These are phyloP conservation scores for Phaeosphaeria sp. DNA, from an alignment of 2,329 filamentous ascomycete genomes.

Conservation along the genomic window DNA sequence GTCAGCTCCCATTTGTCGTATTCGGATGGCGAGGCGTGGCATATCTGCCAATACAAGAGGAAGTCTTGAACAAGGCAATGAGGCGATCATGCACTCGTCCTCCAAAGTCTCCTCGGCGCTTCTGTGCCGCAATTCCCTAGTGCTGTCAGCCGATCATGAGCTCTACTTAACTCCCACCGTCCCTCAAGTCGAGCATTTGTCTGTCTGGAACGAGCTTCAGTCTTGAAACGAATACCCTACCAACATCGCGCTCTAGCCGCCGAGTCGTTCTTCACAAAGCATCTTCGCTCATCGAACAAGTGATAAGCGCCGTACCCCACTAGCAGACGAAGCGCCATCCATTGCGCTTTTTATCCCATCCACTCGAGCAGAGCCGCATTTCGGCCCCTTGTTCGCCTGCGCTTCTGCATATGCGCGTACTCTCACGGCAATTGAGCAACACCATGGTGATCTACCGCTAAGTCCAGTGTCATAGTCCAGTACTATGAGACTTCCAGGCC, in stretches of 20 bases:
- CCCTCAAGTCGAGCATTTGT: slow-evolving; percentile 12
- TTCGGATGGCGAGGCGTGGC: neutral
- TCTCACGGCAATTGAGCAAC: slow-evolving; percentile 5
- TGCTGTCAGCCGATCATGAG: slow-evolving; percentile 15
- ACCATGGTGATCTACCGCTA: neutral
- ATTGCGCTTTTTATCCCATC: slow-evolving; percentile 25
- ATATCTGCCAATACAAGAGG: slow-evolving; percentile 20
- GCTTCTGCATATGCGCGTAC: slow-evolving; percentile 16
- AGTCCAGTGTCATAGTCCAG: neutral
- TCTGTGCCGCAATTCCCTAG: slow-evolving; percentile 11
- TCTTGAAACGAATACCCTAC: slow-evolving; percentile 10
- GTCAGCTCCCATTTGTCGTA: slow-evolving; percentile 4
- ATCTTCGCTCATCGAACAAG: slow-evolving; percentile 4
- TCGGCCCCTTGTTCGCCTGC: neutral
- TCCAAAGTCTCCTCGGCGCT: slow-evolving; percentile 10
- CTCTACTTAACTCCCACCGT: slow-evolving; percentile 29
- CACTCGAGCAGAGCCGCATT: slow-evolving; percentile 28
- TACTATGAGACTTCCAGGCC: neutral
- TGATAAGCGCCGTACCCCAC: slow-evolving; percentile 16
- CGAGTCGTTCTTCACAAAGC: slow-evolving; percentile 3
- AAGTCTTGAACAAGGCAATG: slow-evolving; percentile 11
- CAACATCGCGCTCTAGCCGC: slow-evolving; percentile 7
- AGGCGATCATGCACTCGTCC: slow-evolving; percentile 21
- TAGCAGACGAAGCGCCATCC: slow-evolving; percentile 12
- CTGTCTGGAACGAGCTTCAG: neutral